Evolutionary conservation across 2,329 filamentous ascomycete species (phyloP), one percentile per base, ranked within the genome.

Genomic region (Diaporthe velutina): DNA sequence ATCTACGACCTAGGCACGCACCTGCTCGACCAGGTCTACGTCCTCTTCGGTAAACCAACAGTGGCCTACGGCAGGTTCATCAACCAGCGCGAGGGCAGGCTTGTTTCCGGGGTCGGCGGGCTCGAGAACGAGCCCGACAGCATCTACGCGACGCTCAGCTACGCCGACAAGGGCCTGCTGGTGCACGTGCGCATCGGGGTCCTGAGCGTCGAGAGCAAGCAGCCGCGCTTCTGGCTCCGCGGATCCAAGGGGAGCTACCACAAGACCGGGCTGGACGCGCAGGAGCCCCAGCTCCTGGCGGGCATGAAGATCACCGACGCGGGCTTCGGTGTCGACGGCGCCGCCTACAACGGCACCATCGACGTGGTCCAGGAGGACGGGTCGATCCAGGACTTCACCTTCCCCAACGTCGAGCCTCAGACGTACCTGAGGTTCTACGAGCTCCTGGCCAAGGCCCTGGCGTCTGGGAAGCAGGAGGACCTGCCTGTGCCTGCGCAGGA

Each of bases 1-100:
- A 85, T 95, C 30, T 96, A 93, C 80, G 94, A 96, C 79, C 86
- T 96, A 1, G 94, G 94, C 57, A 91, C 92, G 6, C 94, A 96
- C 82, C 85, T 96, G 67, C 86, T 96, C 68, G 94, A 96, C 82
- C 94, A 96, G 84, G 91, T 88, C 2, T 93, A 93, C 80, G 84
- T 89, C 52, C 85, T 94, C 5, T 94, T 95, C 76, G 94, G 94
- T 25, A 84, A 91, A 79, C 94, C 94, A 0, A 85, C 88, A 71
- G 86, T 86, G 4, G 90, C 96, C 1, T 94, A 91, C 12, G 94
- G 88, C 15, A 91, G 93, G 76, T 87, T 95, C 17, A 87, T 91
- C n/a, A 90, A 88, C 66, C 92, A 95, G 83, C 88, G 93, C 45
- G 86, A 87, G 68, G 89, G 85, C 48, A 79, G 78, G 42, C 71